Evolutionary conservation across 371 early-diverging fungal species (phyloP).

Genomic region (Pancytospora philotis): DNA sequence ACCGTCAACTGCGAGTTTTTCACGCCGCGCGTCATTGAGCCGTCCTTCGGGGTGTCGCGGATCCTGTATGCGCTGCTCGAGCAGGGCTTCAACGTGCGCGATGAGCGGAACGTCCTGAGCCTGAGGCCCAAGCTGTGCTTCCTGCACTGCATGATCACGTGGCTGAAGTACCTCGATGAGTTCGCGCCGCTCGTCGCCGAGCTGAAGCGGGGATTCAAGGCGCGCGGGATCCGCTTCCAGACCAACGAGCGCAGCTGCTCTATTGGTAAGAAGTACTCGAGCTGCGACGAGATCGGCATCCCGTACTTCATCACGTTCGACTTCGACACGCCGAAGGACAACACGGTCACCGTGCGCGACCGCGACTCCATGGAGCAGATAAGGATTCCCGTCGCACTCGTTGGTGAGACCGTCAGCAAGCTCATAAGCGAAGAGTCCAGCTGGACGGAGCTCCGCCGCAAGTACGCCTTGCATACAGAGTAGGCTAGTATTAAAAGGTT

Average conservation of each 20-base stretch:
- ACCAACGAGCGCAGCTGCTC: conserved; percentile 61
- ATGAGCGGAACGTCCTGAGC: conserved; percentile 62
- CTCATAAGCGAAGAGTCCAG: background rate
- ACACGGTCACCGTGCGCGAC: conserved; percentile 85
- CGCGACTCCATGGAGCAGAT: conserved; percentile 90
- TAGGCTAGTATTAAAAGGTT: too few species aligned
- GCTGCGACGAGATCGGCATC: conserved; percentile 94
- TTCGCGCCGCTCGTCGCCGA: conserved; percentile 67
- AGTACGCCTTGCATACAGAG: conserved; percentile 1
- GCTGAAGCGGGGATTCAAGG: conserved; percentile 57
- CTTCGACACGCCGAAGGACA: conserved; percentile 80
- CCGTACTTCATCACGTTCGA: conserved; percentile 96
- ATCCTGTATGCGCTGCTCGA: conserved; percentile 90
- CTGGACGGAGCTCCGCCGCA: too few species aligned
- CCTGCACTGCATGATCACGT: conserved; percentile 78
- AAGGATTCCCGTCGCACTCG: conserved; percentile 10
- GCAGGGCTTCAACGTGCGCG: conserved; percentile 81
- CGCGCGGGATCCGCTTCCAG: conserved; percentile 31
- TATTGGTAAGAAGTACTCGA: conserved; percentile 90
- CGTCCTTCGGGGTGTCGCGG: conserved; percentile 97
- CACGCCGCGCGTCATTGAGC: conserved; percentile 95
- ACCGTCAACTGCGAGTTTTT: conserved; percentile 70
- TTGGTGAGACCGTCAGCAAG: background rate
- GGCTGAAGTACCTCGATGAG: conserved; percentile 67
- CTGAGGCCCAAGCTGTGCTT: conserved; percentile 72